These are phyloP conservation scores for Gaeumannomyces sp. DNA, from an alignment of 2,329 filamentous ascomycete species.

Conservation along the genomic window DNA sequence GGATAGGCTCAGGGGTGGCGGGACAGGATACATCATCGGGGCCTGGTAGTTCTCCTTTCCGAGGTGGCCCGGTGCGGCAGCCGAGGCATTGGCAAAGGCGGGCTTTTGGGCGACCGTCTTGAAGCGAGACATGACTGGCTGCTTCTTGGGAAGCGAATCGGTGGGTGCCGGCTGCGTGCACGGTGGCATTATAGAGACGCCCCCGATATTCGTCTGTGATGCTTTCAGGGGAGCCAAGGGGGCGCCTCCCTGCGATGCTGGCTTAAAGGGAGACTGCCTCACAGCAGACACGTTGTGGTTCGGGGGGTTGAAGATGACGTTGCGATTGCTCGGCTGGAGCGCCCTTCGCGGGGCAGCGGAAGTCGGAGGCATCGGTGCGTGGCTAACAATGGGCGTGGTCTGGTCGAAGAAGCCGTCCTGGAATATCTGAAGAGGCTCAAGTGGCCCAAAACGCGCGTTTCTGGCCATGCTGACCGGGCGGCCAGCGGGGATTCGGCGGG, in stretches of 20 bases:
- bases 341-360: constrained; percentile 33
- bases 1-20: constrained; percentile 40
- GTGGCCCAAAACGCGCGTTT: constrained; percentile 39
- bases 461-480: constrained; percentile 45
- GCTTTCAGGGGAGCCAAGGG: constrained; percentile 53
- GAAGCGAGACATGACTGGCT: constrained; percentile 51
- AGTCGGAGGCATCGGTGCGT: constrained; percentile 36
- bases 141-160: constrained; percentile 65
- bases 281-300: constrained; percentile 36
- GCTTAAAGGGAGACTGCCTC: constrained; percentile 65
- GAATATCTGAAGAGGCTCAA: constrained; percentile 45
- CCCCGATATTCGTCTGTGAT: constrained; percentile 56
- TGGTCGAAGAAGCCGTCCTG: constrained; percentile 45
- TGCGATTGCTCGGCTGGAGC: constrained; percentile 46
- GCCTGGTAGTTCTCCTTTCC: constrained; percentile 52
- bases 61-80: constrained; percentile 22
- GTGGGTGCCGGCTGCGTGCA: constrained; percentile 46
- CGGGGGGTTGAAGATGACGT: constrained; percentile 62
- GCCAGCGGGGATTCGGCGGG: not conserved
- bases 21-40: constrained; percentile 43
- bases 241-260: constrained; percentile 40
- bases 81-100: constrained; percentile 32
- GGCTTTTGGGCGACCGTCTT: constrained; percentile 51
- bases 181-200: constrained; percentile 62
- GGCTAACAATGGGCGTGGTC: constrained; percentile 43